Evolutionary conservation across 2,329 filamentous ascomycete species (phyloP), one percentile per base, ranked within the genome.

Genomic region (Colletotrichum kahawae): DNA sequence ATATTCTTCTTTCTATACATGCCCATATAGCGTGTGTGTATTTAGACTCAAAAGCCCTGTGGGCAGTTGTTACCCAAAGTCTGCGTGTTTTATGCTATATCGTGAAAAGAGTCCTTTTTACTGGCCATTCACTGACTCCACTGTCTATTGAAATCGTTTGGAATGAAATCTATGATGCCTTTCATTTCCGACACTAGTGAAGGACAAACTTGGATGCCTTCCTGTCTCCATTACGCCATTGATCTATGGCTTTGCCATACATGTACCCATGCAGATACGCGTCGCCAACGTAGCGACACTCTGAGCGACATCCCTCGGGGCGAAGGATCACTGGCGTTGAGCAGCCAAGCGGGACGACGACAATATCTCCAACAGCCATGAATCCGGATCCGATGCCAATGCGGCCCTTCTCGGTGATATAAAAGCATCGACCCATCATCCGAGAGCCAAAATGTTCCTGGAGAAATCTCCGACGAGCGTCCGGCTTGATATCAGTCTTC

Each of bases 171-270:
- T 18, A 24, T 18, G 13, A 27, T 29, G 14, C 2, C 6, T 31
- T 31, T 7, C 29, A 31, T 31, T 7, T 31, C 29, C 29, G 9
- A 14, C 29, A 60, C 29, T 24, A 77, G 24, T 71, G 64, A 18
- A 77, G 62, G n/a, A 73, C 12, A 38, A 72, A 77, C 34, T 69
- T 75, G 14, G 63, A 88, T 71, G 87, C 86, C 65, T 81, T 80
- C 76, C 87, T 84, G 81, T 90, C 90, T 70, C 87, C 85, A 74
- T 87, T 71, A 21, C 64, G 77, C 72, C 70, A 75, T 56, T 79
- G 76, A 10, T 80, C 75, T 12, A 84, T 60, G 7, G 83, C 83
- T 67, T 77, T 71, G 1, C 83, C 82, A 31, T 80, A 38, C 83
- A 85, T 85, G 33, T 82, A 84, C 1, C 79, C 79, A 71, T 84